phyloP scores from a whole-genome alignment of 345 rosid species.

The Eucalyptus polybractea region DNA sequence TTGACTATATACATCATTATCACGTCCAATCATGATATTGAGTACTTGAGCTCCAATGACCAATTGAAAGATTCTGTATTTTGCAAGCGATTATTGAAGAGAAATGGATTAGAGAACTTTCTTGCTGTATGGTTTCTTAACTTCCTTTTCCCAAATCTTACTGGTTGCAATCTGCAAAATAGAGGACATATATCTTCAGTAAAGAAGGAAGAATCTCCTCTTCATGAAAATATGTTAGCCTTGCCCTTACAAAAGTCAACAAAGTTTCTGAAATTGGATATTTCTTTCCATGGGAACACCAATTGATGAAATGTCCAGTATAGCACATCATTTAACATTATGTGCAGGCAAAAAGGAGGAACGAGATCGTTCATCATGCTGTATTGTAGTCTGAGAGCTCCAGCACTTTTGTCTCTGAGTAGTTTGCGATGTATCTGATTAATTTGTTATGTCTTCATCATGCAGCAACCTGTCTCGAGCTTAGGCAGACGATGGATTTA shows the following conservation, averaged over 20 bases:
- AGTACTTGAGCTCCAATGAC: not conserved
- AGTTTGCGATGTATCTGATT: not conserved
- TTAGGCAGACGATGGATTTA: slow-evolving; percentile 76
- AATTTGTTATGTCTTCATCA: not conserved
- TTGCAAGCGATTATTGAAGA: not conserved
- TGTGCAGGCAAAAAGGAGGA: not conserved
- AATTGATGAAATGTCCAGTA: not conserved
- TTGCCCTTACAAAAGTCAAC: not conserved
- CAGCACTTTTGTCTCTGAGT: not conserved
- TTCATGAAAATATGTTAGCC: not conserved
- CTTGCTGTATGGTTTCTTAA: not conserved
- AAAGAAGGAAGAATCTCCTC: not conserved
- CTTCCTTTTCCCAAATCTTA: not conserved
- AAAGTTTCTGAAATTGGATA: not conserved
- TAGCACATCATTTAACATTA: not conserved
- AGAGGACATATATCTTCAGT: not conserved
- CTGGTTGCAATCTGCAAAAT: not conserved
- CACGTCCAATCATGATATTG: not conserved
- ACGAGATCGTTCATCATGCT: not conserved
- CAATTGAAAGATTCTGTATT: not conserved
- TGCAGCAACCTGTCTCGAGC: slow-evolving; percentile 49
- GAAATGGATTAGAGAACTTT: not conserved
- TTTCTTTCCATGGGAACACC: not conserved
- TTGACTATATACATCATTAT: not conserved
- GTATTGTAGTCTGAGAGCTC: not conserved